Evolutionary conservation across 2,329 filamentous ascomycete species (phyloP), one percentile per base, ranked within the genome.

Genomic region (Clarireedia paspali): DNA sequence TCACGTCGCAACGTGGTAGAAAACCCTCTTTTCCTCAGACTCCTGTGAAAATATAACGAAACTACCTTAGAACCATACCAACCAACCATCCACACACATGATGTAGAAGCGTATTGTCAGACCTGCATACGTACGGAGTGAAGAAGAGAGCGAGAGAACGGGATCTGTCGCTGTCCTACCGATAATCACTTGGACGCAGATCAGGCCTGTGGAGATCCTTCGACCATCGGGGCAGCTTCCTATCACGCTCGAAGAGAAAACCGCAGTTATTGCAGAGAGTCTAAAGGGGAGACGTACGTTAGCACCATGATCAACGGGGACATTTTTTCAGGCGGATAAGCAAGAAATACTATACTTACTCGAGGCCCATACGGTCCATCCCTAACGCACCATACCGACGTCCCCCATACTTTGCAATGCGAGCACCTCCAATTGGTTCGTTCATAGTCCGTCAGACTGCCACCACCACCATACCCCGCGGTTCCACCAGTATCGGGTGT

Each of bases 181-280:
- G 63, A 57, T 69, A 70, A 49, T 69, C 63, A 44, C 51, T 59
- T n/a, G 66, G 59, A 5, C 63, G 62, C 24, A 60, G 39, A 51
- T 70, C 68, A 42, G 55, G 51, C 50, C 64, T 66, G 67, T 91
- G 89, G 47, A 92, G 75, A 59, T 85, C 81, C 67, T 84, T 84
- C 3, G 83, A 84, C 85, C 86, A 91, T 27, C 84, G 82, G 7
- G 92, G 91, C 0, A 96, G 78, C 62, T 85, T 85, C 72, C 89
- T 87, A 71, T 95, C 89, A 54, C 90, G 85, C 72, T 96, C 92
- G 70, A 88, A 96, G 20, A 92, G 74, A 64, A 91, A 85, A 56
- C 91, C 92, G 70, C 92, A 97, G 70, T 95, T 96, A 72, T 91
- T 88, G 75, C 92, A 97, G 4, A 97, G 82, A 30, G 89, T 87